These are phyloP conservation scores for Serpula lacrymans DNA, from an alignment of 768 basidiomycete genomes.

Conservation along the genomic window DNA sequence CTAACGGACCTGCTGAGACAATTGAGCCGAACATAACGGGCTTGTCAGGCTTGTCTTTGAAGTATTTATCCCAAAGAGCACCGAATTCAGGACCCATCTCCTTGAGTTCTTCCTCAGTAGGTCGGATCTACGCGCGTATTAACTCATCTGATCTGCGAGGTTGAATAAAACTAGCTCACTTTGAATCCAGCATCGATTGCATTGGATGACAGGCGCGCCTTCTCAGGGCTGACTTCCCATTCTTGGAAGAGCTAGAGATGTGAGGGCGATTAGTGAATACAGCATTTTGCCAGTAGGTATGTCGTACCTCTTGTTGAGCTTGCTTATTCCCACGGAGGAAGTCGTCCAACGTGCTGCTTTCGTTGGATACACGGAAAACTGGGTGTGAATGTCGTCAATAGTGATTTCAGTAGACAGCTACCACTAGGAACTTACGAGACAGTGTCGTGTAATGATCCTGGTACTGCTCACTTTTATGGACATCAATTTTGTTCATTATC, in stretches of 20 bases:
- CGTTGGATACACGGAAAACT: slow-evolving; percentile 69
- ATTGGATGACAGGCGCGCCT: slow-evolving; percentile 65
- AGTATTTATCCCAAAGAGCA: slow-evolving; percentile 63
- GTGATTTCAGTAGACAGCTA: background rate
- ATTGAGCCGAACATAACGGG: slow-evolving; percentile 75
- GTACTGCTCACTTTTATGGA: slow-evolving; percentile 52
- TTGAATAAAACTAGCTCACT: slow-evolving; percentile 26
- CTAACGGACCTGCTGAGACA: slow-evolving; percentile 50
- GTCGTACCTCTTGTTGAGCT: slow-evolving; percentile 47
- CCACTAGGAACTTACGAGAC: slow-evolving; percentile 38
- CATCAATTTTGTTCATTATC: background rate
- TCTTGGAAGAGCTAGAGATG: slow-evolving; percentile 48
- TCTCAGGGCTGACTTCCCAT: slow-evolving; percentile 67
- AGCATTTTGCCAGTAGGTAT: background rate
- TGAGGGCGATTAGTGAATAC: background rate
- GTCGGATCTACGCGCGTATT: slow-evolving; percentile 52
- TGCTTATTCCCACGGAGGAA: slow-evolving; percentile 68
- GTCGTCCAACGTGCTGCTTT: slow-evolving; percentile 59
- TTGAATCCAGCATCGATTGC: slow-evolving; percentile 76
- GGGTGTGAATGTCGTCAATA: background rate
- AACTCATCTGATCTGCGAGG: background rate
- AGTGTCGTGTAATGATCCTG: slow-evolving; percentile 75
- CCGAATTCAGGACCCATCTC: slow-evolving; percentile 81
- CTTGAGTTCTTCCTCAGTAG: slow-evolving; percentile 64
- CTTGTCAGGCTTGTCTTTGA: slow-evolving; percentile 80